Evolutionary conservation across 2,329 filamentous ascomycete species (phyloP).

Genomic region (Zalaria sp.): DNA sequence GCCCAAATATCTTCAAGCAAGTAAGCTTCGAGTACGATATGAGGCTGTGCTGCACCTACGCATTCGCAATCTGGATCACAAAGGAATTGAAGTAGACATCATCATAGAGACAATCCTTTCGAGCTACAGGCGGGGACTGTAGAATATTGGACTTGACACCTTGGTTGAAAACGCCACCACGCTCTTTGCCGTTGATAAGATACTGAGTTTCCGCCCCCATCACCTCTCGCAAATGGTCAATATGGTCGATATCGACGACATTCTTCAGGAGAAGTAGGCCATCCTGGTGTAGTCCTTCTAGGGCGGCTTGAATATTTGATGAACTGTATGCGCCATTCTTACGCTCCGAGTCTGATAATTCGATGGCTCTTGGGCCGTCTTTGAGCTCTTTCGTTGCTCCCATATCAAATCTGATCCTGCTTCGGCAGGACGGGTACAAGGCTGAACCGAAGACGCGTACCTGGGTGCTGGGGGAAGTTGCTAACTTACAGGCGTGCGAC

Average conservation of each 20-base stretch:
- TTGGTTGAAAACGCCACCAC: slow-evolving; percentile 19
- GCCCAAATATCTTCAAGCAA: slow-evolving; percentile 20
- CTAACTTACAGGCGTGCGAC: too few species aligned
- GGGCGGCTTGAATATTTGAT: slow-evolving; percentile 5
- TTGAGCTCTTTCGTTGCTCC: too few species aligned
- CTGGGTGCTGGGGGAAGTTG: too few species aligned
- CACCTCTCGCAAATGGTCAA: slow-evolving; percentile 19
- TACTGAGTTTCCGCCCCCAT: slow-evolving; percentile 23
- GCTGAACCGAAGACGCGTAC: too few species aligned
- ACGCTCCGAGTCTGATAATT: neutral
- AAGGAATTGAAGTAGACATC: slow-evolving; percentile 30
- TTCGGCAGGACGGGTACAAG: too few species aligned
- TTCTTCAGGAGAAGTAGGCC: slow-evolving; percentile 22
- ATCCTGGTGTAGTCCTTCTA: slow-evolving; percentile 9
- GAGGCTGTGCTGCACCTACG: slow-evolving; percentile 5
- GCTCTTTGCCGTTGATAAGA: slow-evolving; percentile 13
- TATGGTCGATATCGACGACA: slow-evolving; percentile 20
- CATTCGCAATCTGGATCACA: slow-evolving; percentile 25
- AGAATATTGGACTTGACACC: slow-evolving; percentile 26
- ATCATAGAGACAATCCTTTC: slow-evolving; percentile 18
- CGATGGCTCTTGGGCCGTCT: neutral
- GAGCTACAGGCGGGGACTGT: slow-evolving; percentile 22
- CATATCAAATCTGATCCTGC: too few species aligned
- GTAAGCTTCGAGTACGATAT: too few species aligned
- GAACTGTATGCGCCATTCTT: neutral